Evolutionary conservation across 441 rosid genomes (phyloP).

Genomic region (Corymbia calophylla): DNA sequence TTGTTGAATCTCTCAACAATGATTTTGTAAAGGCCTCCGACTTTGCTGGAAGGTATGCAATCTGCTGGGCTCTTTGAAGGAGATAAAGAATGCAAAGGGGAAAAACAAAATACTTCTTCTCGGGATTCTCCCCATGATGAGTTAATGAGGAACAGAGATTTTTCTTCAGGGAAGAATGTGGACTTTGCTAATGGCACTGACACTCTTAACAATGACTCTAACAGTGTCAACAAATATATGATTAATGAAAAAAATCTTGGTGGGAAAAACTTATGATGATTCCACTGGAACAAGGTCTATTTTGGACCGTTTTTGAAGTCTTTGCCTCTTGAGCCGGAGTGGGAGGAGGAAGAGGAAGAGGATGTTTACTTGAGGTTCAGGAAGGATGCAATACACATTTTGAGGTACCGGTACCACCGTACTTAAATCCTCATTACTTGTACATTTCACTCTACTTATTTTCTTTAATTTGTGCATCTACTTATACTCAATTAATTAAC

Average conservation of each 20-base stretch:
- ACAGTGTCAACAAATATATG: slow-evolving; percentile 5
- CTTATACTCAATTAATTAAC: not conserved
- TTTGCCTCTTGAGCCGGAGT: slow-evolving; percentile 68
- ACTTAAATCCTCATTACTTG: not conserved
- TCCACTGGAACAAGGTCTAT: slow-evolving; percentile 32
- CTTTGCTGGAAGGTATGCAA: slow-evolving; percentile 47
- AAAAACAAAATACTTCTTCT: slow-evolving; percentile 1
- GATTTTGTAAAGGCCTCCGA: slow-evolving; percentile 43
- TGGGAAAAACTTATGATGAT: slow-evolving; percentile 15
- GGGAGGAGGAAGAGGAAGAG: slow-evolving; percentile 67
- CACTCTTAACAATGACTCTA: slow-evolving; percentile 19
- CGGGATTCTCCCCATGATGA: not conserved
- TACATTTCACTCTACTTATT: not conserved
- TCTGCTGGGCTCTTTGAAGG: slow-evolving; percentile 10
- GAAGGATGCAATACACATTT: slow-evolving; percentile 60
- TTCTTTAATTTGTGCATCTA: not conserved
- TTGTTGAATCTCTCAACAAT: slow-evolving; percentile 37
- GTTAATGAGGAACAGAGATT: not conserved
- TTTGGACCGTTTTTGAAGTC: slow-evolving; percentile 32
- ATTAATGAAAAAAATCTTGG: slow-evolving; percentile 11
- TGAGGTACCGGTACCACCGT: slow-evolving; percentile 46
- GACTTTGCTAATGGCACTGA: slow-evolving; percentile 20
- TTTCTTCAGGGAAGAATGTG: not conserved
- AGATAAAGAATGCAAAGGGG: slow-evolving; percentile 3
- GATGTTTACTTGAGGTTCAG: slow-evolving; percentile 74